Evolutionary conservation across 106 monocot species (phyloP).

Genomic region (Allium cepa): DNA sequence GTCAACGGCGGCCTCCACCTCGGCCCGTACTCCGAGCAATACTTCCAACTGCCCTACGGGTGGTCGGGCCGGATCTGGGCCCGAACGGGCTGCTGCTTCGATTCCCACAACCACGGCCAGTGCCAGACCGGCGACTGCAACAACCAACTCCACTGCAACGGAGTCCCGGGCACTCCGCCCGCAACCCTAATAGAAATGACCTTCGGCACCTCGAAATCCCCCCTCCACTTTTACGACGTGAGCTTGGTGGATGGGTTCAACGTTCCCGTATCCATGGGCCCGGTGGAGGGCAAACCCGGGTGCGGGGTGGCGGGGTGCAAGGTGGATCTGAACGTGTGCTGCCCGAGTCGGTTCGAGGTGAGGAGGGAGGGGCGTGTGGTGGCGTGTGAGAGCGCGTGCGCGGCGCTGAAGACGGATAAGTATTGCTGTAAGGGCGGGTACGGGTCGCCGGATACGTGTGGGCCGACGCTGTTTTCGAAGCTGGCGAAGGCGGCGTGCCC

Average conservation of each 20-base stretch:
- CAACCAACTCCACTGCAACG: conserved; percentile 13
- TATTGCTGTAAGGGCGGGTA: conserved; percentile 22
- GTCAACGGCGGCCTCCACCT: conserved; percentile 53
- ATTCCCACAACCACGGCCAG: conserved; percentile 13
- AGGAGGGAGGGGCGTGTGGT: conserved; percentile 30
- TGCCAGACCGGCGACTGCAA: conserved; percentile 31
- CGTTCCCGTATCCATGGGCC: conserved; percentile 32
- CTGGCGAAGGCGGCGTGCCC: conserved; percentile 22
- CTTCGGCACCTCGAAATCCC: conserved; percentile 20
- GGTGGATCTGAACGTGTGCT: conserved; percentile 48
- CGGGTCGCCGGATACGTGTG: conserved; percentile 11
- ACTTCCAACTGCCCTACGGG: conserved; percentile 25
- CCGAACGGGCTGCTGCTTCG: conserved; percentile 27
- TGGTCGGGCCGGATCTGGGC: conserved; percentile 44
- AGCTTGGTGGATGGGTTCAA: conserved; percentile 74
- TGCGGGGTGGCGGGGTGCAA: conserved; percentile 55
- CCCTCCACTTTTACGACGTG: conserved; percentile 58
- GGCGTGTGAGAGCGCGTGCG: conserved; percentile 53
- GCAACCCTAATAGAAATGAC: conserved; percentile 24
- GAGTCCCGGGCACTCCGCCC: conserved; percentile 11
- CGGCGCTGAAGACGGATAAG: conserved; percentile 23
- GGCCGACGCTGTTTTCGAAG: conserved; percentile 20
- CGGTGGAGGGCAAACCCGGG: conserved; percentile 39
- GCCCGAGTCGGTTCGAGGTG: conserved; percentile 46
- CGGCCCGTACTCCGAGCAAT: conserved; percentile 18